Evolutionary conservation across 176 grass and related monocot genomes (phyloP), one percentile per base, ranked within the genome.

Genomic region (Puccinellia tenuiflora): DNA sequence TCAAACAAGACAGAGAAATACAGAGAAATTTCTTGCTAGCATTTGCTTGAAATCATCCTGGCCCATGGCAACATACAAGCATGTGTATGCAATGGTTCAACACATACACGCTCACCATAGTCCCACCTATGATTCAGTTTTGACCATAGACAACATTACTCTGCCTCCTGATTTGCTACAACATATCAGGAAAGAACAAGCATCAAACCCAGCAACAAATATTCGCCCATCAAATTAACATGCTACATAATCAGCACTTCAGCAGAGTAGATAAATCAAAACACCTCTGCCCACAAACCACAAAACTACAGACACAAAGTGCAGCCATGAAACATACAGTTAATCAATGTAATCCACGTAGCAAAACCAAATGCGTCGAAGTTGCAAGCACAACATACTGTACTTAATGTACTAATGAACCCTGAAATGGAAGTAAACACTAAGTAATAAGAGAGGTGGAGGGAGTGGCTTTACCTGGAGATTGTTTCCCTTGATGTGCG

Each of bases 401-500:
- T 26, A 17, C 12, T 2, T 6, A 35, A 15, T 15, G 53, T 26
- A 11, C 3, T 5, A 5, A 18, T 6, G 16, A 65, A 4, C 37
- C 37, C 35, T 9, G 47, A 50, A 73, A 47, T 48, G n/a, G 28
- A 69, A 85, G 30, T 5, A 50, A 37, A 48, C 1, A 9, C 22
- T 3, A 15, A 21, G 33, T 3, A 35, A 26, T 28, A 1, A 67
- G 5, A 40, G 15, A 46, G 9, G 55, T 9, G 2, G 11, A 12
- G 8, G 10, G 62, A 7, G 3, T 1, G 68, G 28, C 10, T 17
- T 31, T 52, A 97, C 95, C 95, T 94, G 95, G 10, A 94, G 90
- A 38, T 92, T 91, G 81, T 92, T 97, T 26, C 87, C 90, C 83
- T 97, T 97, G 95, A 94, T 94, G 77, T 97, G 93, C 57, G 90